These are phyloP conservation scores for Cardiospermum halicacabum DNA, from an alignment of 345 rosid species.

Conservation along the genomic window DNA sequence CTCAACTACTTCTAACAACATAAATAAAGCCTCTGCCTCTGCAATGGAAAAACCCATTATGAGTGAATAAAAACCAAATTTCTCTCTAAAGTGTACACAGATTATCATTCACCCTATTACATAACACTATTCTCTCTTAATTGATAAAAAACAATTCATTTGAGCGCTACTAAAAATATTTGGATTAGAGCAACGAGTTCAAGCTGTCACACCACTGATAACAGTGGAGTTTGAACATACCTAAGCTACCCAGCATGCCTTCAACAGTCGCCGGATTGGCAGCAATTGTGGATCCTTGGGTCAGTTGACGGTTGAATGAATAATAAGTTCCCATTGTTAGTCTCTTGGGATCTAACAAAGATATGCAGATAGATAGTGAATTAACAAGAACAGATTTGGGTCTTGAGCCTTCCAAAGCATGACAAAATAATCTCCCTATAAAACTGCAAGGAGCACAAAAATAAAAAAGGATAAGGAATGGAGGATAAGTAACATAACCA, in stretches of 20 bases:
- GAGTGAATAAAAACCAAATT: too few relatives aligned
- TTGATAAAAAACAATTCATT: too few relatives aligned
- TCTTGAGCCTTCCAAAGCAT: conserved; percentile 78
- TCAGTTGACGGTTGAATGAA: conserved; percentile 52
- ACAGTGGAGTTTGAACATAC: conserved; percentile 29
- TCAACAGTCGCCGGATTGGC: conserved; percentile 71
- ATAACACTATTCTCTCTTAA: too few relatives aligned
- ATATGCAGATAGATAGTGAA: conserved; percentile 82
- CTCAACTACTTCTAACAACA: too few relatives aligned
- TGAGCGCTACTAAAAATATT: background rate
- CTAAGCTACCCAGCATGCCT: conserved; percentile 87
- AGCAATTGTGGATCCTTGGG: conserved; percentile 49
- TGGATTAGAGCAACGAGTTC: background rate
- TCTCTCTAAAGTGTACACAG: too few relatives aligned
- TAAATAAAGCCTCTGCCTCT: too few relatives aligned
- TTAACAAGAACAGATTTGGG: conserved; percentile 89
- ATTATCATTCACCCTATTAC: background rate
- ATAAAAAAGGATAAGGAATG: conserved; percentile 7
- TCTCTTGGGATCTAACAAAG: conserved; percentile 87
- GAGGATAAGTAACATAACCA: conserved; percentile 3
- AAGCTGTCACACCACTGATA: background rate
- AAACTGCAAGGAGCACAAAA: conserved; percentile 44
- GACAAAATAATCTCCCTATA: conserved; percentile 69
- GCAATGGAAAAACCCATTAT: too few relatives aligned
- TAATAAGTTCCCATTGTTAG: conserved; percentile 59